Conservation (phyloP, 2,329 filamentous ascomycete species). For the Claviceps sp. region DNA sequence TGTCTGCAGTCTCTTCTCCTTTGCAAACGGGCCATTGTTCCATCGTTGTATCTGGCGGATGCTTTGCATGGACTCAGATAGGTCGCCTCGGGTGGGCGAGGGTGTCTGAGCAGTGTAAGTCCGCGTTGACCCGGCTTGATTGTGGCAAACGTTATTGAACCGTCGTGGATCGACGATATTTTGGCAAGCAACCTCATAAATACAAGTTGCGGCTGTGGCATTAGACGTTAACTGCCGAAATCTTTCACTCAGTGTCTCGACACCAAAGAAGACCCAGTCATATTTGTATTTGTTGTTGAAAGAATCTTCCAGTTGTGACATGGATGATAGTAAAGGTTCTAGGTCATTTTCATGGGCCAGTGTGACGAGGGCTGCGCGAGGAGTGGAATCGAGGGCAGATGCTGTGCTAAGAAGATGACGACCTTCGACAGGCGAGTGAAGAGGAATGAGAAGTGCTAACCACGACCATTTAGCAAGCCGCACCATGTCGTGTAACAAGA, state of each 20-base stretch:
- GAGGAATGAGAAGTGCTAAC: constrained; percentile 3
- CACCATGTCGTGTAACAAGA: constrained; percentile 1
- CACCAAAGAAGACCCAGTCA: constrained; percentile 82
- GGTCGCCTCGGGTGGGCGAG: constrained; percentile 1
- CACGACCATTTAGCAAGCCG: constrained; percentile 4
- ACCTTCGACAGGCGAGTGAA: constrained; percentile 7
- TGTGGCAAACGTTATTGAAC: neutral
- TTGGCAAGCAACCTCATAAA: constrained; percentile 59
- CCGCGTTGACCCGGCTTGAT: neutral
- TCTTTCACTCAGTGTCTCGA: constrained; percentile 61
- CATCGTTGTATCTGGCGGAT: constrained; percentile 67
- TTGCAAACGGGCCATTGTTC: constrained; percentile 74
- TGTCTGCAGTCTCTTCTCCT: constrained; percentile 53
- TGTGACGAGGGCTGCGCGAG: constrained; percentile 20
- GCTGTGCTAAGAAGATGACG: constrained; percentile 7
- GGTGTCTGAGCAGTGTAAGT: neutral
- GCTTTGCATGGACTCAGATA: constrained; percentile 51
- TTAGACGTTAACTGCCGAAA: constrained; percentile 59
- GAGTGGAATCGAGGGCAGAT: constrained; percentile 11
- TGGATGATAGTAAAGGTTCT: constrained; percentile 17
- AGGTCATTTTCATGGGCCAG: constrained; percentile 20
- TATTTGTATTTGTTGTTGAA: constrained; percentile 79
- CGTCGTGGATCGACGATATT: constrained; percentile 52
- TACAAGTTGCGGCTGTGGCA: constrained; percentile 56
- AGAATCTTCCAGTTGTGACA: constrained; percentile 40